These are phyloP conservation scores for Fragilariopsis cylindrus DNA, from an alignment of 108 stramenopile species.

Conservation along the genomic window DNA sequence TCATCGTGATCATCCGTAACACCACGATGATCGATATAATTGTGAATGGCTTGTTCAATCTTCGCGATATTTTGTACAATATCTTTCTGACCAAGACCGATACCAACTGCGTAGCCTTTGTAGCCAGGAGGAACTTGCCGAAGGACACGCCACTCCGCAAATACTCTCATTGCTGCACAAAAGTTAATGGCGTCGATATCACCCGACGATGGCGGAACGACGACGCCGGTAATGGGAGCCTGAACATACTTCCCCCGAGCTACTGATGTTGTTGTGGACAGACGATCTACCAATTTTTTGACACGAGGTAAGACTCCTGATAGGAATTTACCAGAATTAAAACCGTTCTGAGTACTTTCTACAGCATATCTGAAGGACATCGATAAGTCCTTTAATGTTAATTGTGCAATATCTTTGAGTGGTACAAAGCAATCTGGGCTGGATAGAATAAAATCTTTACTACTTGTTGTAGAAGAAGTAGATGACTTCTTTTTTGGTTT, in stretches of 20 bases:
- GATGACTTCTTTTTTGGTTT: constrained; percentile 18
- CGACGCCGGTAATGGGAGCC: constrained; percentile 18
- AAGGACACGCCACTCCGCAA: constrained; percentile 77
- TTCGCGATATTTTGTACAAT: constrained; percentile 76
- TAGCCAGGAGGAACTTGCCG: constrained; percentile 75
- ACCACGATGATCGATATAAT: constrained; percentile 34
- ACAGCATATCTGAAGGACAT: constrained; percentile 48
- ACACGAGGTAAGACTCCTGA: constrained; percentile 30
- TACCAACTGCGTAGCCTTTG: constrained; percentile 75
- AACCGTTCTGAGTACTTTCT: constrained; percentile 31
- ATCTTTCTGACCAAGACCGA: constrained; percentile 72
- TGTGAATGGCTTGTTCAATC: constrained; percentile 62
- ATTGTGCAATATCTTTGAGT: constrained; percentile 42
- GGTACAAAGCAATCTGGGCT: constrained; percentile 52
- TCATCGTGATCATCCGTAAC: not conserved
- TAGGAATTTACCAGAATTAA: constrained; percentile 36
- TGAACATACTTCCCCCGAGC: constrained; percentile 45
- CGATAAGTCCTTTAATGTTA: constrained; percentile 55
- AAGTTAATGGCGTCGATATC: constrained; percentile 65
- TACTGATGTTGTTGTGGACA: constrained; percentile 33
- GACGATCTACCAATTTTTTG: constrained; percentile 31
- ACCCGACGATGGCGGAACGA: constrained; percentile 10
- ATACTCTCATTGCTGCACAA: constrained; percentile 66
- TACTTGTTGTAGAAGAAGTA: not conserved
- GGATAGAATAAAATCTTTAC: constrained; percentile 26